Conservation (phyloP, 73 alveolate genomes). For the Blepharisma stoltei region DNA sequence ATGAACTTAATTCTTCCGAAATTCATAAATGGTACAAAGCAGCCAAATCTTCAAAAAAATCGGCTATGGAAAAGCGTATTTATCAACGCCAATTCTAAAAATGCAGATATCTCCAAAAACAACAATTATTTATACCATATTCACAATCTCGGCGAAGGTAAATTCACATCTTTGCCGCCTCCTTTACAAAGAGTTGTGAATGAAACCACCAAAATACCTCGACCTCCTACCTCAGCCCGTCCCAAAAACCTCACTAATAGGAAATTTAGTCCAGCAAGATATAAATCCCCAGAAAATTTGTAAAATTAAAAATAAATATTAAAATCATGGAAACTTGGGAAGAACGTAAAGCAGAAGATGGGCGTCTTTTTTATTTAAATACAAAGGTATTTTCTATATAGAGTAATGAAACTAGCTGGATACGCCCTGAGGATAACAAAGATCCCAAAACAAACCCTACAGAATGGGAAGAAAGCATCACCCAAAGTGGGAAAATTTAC, state of each 20-base stretch:
- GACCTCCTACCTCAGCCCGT: slow-evolving; percentile 8
- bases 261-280: slow-evolving; percentile 28
- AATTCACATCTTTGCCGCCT: not conserved
- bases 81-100: slow-evolving; percentile 33
- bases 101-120: not conserved
- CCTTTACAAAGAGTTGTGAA: not conserved
- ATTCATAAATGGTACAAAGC: slow-evolving; percentile 41
- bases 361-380: slow-evolving; percentile 14
- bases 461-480: slow-evolving; percentile 21
- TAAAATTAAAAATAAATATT: not conserved
- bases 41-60: slow-evolving; percentile 44
- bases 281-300: not conserved
- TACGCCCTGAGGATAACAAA: not conserved
- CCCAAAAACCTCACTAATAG: slow-evolving; percentile 18
- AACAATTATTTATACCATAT: slow-evolving; percentile 26
- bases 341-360: slow-evolving; percentile 17
- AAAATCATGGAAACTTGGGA: slow-evolving; percentile 2
- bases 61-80: slow-evolving; percentile 66
- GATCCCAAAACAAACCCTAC: slow-evolving; percentile 19
- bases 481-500: slow-evolving; percentile 1
- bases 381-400: slow-evolving; percentile 10
- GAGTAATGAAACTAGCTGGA: slow-evolving; percentile 1
- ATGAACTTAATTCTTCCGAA: not conserved
- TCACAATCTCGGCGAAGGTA: not conserved
- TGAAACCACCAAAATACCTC: slow-evolving; percentile 6